Evolutionary conservation across 129 eudicot genomes (phyloP).

Genomic region (Flaveria sonorensis): DNA sequence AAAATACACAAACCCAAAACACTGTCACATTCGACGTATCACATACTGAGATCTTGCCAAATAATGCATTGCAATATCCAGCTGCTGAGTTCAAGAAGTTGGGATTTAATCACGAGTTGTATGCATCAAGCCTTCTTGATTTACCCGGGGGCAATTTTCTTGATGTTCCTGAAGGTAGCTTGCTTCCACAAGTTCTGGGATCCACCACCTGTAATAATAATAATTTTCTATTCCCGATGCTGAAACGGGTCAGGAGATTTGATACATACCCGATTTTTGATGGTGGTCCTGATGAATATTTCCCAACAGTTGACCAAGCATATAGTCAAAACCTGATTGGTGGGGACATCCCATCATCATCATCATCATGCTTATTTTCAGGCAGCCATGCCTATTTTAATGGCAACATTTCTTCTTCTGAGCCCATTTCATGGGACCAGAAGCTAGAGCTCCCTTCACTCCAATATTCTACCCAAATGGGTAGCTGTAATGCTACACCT

Average conservation of each 20-base stretch:
- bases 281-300: slow-evolving; percentile 37
- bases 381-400: slow-evolving; percentile 93
- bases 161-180: slow-evolving; percentile 50
- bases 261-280: slow-evolving; percentile 34
- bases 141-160: slow-evolving; percentile 48
- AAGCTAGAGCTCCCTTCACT: slow-evolving; percentile 99
- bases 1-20: slow-evolving; percentile 53
- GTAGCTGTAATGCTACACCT: slow-evolving; percentile 61
- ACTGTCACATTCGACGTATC: slow-evolving; percentile 44
- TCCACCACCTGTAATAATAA: slow-evolving; percentile 45
- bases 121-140: slow-evolving; percentile 39
- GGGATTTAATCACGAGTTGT: slow-evolving; percentile 40
- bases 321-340: slow-evolving; percentile 39
- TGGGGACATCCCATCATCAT: slow-evolving; percentile 26
- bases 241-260: slow-evolving; percentile 51
- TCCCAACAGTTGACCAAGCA: slow-evolving; percentile 39
- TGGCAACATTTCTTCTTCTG: slow-evolving; percentile 89
- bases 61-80: slow-evolving; percentile 52
- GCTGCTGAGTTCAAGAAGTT: slow-evolving; percentile 49
- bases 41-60: slow-evolving; percentile 43
- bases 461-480: slow-evolving; percentile 73
- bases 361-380: slow-evolving; percentile 45
- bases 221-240: slow-evolving; percentile 35
- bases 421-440: slow-evolving; percentile 65
- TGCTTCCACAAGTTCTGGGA: slow-evolving; percentile 44